Conservation (phyloP, 1,139 yeast genomes). For the Saccharomyces pastorianus region DNA sequence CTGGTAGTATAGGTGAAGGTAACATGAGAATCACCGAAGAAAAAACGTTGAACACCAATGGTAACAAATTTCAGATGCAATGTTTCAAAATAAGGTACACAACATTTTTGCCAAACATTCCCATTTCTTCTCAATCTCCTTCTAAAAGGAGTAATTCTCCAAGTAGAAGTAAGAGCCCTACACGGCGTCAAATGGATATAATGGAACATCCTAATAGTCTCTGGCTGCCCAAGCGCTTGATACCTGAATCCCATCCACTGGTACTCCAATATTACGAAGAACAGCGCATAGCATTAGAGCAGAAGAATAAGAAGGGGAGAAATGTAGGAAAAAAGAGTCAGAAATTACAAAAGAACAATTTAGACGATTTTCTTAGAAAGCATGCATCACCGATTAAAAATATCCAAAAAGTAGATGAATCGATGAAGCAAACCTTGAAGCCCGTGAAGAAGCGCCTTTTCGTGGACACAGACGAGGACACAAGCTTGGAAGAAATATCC, state of each 20-base stretch:
- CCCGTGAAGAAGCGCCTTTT: constrained; percentile 16
- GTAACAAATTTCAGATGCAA: constrained; percentile 7
- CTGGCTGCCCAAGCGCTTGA: constrained; percentile 22
- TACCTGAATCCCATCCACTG: constrained; percentile 11
- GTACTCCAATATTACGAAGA: neutral
- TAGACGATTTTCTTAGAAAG: constrained; percentile 19
- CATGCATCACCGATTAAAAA: constrained; percentile 18
- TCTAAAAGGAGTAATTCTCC: constrained; percentile 2
- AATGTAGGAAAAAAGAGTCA: constrained; percentile 3
- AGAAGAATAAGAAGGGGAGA: constrained; percentile 8
- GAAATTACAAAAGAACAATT: constrained; percentile 18
- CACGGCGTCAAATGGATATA: constrained; percentile 16
- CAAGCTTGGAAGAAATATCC: constrained; percentile 1
- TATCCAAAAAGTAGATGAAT: constrained; percentile 1
- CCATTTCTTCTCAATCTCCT: neutral
- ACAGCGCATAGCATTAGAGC: constrained; percentile 7
- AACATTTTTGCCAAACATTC: constrained; percentile 13
- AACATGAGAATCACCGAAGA: constrained; percentile 21
- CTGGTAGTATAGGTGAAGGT: neutral
- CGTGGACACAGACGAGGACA: constrained; percentile 10
- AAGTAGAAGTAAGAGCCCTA: constrained; percentile 11
- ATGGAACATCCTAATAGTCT: constrained; percentile 12
- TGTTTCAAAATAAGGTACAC: constrained; percentile 24
- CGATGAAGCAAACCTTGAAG: constrained; percentile 3
- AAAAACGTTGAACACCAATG: constrained; percentile 11